These are phyloP conservation scores for Chenopodium quinoa DNA, from an alignment of 148 eudicot species.

Conservation along the genomic window DNA sequence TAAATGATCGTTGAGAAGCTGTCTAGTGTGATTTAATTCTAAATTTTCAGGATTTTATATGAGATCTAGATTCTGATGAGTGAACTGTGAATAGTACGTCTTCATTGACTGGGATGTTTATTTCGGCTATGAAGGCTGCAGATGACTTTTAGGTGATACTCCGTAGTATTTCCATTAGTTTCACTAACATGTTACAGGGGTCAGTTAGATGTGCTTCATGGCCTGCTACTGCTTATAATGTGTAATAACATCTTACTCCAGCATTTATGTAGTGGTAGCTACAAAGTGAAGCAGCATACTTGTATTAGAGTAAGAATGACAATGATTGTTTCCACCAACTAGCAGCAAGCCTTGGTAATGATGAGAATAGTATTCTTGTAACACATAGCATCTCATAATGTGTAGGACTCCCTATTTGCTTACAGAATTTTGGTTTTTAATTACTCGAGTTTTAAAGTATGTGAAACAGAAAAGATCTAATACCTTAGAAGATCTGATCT, in stretches of 20 bases:
- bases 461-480: background rate
- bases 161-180: background rate
- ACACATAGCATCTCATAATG: background rate
- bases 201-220: background rate
- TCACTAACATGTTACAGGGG: background rate
- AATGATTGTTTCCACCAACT: background rate
- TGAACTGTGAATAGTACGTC: background rate
- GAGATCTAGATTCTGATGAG: background rate
- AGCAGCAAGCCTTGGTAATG: background rate
- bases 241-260: background rate
- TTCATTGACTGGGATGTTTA: background rate
- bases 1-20: background rate
- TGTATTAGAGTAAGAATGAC: background rate
- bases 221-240: background rate
- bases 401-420: background rate
- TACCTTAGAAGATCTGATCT: background rate
- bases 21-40: background rate
- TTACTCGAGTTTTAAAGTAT: background rate
- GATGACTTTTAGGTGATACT: background rate
- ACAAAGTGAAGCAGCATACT: background rate
- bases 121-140: background rate
- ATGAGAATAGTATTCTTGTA: background rate
- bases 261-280: background rate
- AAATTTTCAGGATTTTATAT: background rate
- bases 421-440: background rate